Base-by-base conservation (phyloP, 2,329 filamentous ascomycete species). In the Cadophora malorum region DNA sequence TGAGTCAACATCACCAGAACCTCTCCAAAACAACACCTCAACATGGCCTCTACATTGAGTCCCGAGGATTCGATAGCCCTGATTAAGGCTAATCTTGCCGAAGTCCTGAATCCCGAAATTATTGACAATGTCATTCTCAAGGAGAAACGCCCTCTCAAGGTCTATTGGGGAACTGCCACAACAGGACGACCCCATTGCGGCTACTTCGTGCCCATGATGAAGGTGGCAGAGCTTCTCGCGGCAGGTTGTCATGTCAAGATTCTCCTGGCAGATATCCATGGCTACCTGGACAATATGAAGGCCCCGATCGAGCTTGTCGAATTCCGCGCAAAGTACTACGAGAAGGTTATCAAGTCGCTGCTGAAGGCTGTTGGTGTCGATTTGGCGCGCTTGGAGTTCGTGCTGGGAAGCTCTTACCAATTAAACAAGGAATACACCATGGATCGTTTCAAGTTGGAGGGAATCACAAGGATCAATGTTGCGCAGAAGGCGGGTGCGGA, bases 401-500 rank as follows among this genome's bases (percentile, higher is more conserved):
- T 97, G 25, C 85, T 92, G 1, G 96, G 95, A 14, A 94, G 90
- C 75, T 90, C 86, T 61, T 97, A 96, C 86, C 94, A 97, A 78
- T 87, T 85, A 75, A 85, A 79, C 67, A 77, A 84, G 28, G 85
- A 89, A 52, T 98, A 97, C 81, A 88, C 90, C 69, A 96, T 97
- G 92, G 95, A 98, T 78, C 81, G 97, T 41, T 95, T 94, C 81
- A 89, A 91, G 77, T 79, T 98, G 72, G 86, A 76, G 64, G 72
- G 73, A 35, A 74, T 77, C 23, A 77, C 74, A 9, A 69, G 74
- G 61, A 73, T 76, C 12, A 70, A 71, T 59, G 78, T 78, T 76
- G 93, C 94, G 19, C 93, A 94, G 80, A 96, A 93, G 80, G 94
- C 95, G 0, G 95, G 95, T 49, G 92, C 93, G 1, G 96, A 98